Percentiles rank a stretch among this genome's conserved stretches.
Conservation (phyloP, 768 basidiomycete genomes). For the Podaxis mareebaensis region DNA sequence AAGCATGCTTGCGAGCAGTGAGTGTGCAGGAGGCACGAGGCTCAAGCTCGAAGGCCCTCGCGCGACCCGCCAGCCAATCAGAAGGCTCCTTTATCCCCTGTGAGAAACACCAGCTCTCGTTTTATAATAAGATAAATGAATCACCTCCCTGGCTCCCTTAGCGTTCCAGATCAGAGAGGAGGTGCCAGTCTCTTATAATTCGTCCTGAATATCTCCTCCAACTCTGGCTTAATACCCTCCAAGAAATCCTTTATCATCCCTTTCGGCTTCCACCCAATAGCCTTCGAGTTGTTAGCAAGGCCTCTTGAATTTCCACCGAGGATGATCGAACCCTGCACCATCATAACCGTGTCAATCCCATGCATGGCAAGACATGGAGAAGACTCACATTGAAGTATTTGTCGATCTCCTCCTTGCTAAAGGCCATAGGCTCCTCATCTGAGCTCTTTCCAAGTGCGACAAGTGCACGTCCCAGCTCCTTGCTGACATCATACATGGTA, state of each 20-base stretch:
- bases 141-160: no score
- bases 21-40: no score
- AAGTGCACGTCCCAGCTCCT: constrained; percentile 40
- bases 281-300: constrained; percentile 39
- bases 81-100: no score
- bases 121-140: no score
- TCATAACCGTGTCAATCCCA: no score
- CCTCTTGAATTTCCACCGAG: constrained; percentile 39
- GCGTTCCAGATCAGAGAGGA: not conserved
- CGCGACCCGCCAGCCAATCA: no score
- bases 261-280: constrained; percentile 54
- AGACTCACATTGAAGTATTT: constrained; percentile 34
- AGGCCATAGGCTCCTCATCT: constrained; percentile 43
- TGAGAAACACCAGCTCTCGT: no score
- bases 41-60: no score
- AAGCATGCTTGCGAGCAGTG: no score
- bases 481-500: constrained; percentile 32
- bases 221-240: constrained; percentile 45
- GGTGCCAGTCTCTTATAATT: not conserved
- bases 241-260: constrained; percentile 51
- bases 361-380: no score
- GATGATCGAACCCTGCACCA: no score
- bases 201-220: constrained; percentile 25
- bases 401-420: constrained; percentile 46
- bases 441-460: constrained; percentile 36